Base-by-base conservation (phyloP, 176 grass and related monocot species). In the Eragrostis curvula region DNA sequence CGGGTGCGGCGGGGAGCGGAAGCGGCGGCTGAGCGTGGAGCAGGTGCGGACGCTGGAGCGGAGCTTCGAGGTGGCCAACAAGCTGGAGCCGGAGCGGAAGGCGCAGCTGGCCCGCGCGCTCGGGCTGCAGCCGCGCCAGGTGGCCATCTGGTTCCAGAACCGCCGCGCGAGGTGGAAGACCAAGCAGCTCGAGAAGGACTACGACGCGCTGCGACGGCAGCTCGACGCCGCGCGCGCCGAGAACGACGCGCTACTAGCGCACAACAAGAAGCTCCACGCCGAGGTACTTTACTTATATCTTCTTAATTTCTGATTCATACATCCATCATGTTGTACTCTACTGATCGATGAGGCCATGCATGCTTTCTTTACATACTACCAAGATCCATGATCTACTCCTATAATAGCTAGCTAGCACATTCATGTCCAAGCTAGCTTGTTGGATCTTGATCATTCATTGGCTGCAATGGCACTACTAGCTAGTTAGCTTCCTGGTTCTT, bases 141-240 rank as follows among this genome's bases (percentile, higher is more conserved):
- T 92, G 15, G 90, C 90, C 39, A 88, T 92, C 74, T 92, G 90
- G 90, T 92, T 92, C 69, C 90, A 92, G 79, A 92, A 92, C 61
- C 90, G 90, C 6, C 90, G 90, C 29, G 90, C 90, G 2, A 23
- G 90, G 62, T 92, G 90, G 90, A 92, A 92, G 87, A 92, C 87
- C 3, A 92, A 89, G 79, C 74, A 85, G 79, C 90, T 92, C 14
- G 90, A 92, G 79, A 88, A 74, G 40, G 90, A 92, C 74, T 92
- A 75, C 55, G 74, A 88, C 46, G 60, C 64, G 3, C 87, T 92
- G 9, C 85, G 79, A 5, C 64, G 85, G 11, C 85, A 87, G 79
- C 55, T 87, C 6, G 85, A 87, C 79, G 65, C 85, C 72, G 85
- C 79, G 5, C 71, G 79, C 21, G 72, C 85, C 65, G 85, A 87